These are phyloP conservation scores for Xerocomus spinulosus DNA, from an alignment of 768 basidiomycete species.

Conservation along the genomic window DNA sequence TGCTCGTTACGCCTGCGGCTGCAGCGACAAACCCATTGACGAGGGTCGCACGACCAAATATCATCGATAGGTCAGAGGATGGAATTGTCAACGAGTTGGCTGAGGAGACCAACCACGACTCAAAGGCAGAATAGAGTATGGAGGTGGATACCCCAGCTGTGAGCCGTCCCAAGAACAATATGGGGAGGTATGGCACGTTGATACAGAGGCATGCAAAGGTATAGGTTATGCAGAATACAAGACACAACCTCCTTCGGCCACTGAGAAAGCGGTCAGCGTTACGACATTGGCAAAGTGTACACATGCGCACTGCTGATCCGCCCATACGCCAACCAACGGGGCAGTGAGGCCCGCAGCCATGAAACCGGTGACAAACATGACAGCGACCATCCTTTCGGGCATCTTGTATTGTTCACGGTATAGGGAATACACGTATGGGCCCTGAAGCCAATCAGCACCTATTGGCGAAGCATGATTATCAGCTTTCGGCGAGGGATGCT, in stretches of 20 bases:
- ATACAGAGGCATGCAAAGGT: conserved; percentile 56
- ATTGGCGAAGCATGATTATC: conserved; percentile 1
- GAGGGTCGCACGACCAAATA: conserved; percentile 70
- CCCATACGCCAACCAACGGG: conserved; percentile 72
- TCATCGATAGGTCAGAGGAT: conserved; percentile 55
- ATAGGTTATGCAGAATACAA: conserved; percentile 70
- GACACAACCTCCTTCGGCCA: conserved; percentile 62
- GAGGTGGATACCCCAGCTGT: conserved; percentile 71
- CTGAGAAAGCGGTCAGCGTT: conserved; percentile 31
- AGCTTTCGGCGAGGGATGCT: neutral
- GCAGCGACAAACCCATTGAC: conserved; percentile 72
- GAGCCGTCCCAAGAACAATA: conserved; percentile 60
- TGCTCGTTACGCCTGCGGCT: conserved; percentile 59
- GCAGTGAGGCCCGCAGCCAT: conserved; percentile 64
- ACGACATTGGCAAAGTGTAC: neutral
- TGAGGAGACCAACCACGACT: conserved; percentile 72
- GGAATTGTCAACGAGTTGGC: conserved; percentile 48
- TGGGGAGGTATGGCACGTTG: conserved; percentile 49
- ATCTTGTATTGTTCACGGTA: conserved; percentile 66
- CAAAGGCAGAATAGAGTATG: conserved; percentile 72
- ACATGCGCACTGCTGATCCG: conserved; percentile 53
- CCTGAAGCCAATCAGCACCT: conserved; percentile 80
- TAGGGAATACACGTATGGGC: conserved; percentile 73
- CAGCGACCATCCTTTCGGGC: conserved; percentile 58
- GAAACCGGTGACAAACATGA: conserved; percentile 77